phyloP scores from a whole-genome alignment of 306 rosid species.

The Castanospermum australe region DNA sequence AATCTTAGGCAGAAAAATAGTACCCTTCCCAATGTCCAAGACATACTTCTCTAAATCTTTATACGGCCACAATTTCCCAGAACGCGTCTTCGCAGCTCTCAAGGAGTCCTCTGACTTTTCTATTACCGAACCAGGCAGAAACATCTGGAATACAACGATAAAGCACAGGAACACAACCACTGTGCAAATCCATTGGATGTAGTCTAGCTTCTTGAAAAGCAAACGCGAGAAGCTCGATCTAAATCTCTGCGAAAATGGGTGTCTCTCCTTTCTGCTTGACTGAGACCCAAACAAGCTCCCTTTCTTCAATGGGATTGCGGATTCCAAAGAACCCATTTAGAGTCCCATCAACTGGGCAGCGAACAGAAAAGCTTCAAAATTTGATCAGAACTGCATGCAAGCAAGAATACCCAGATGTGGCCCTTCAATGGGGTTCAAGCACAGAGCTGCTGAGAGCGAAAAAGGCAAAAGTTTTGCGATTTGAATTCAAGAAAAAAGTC shows the following conservation, averaged over 20 bases:
- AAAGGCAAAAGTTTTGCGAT: slow-evolving; percentile 18
- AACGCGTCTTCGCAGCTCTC: slow-evolving; percentile 41
- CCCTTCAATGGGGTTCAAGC: slow-evolving; percentile 13
- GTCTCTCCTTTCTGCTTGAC: slow-evolving; percentile 50
- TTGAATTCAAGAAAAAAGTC: slow-evolving; percentile 6
- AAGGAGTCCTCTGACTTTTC: slow-evolving; percentile 47
- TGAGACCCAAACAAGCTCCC: slow-evolving; percentile 61
- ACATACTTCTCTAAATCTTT: slow-evolving; percentile 49
- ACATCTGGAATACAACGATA: slow-evolving; percentile 81
- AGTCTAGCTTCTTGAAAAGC: slow-evolving; percentile 75
- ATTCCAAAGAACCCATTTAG: slow-evolving; percentile 91
- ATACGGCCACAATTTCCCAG: slow-evolving; percentile 43
- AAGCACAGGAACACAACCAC: slow-evolving; percentile 76
- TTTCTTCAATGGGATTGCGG: slow-evolving; percentile 63
- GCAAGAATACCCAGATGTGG: slow-evolving; percentile 11
- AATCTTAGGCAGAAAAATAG: slow-evolving; percentile 71
- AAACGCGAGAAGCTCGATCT: slow-evolving; percentile 92
- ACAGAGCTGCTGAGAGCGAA: not conserved
- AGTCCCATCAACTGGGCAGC: slow-evolving; percentile 53
- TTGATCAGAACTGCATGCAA: slow-evolving; percentile 22
- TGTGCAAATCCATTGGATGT: slow-evolving; percentile 92
- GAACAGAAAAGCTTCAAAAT: slow-evolving; percentile 32
- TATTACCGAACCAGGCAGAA: slow-evolving; percentile 74
- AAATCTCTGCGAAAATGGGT: slow-evolving; percentile 68
- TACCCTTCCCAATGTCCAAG: slow-evolving; percentile 72